Conservation (phyloP, 768 basidiomycete species). For the Boletus insuetus region DNA sequence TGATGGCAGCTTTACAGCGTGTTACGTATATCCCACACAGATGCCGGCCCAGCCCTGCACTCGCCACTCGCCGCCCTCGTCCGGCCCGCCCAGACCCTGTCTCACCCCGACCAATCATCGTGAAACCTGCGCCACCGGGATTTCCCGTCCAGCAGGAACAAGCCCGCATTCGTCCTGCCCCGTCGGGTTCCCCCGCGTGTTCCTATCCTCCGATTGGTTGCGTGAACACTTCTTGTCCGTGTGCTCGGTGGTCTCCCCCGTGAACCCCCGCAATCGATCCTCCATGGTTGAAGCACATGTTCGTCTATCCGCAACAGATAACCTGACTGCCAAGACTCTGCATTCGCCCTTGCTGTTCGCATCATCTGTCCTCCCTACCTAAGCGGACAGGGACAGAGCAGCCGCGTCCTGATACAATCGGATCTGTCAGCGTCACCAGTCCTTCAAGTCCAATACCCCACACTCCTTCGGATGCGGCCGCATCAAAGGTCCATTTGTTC, state of each 20-base stretch:
- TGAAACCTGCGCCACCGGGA: conserved; percentile 29
- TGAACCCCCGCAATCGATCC: conserved; percentile 6
- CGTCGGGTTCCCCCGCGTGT: conserved; percentile 19
- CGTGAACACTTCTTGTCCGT: background rate
- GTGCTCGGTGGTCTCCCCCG: background rate
- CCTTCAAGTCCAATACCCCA: background rate
- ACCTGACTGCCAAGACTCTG: too few species aligned
- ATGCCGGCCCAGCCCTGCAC: conserved; percentile 26
- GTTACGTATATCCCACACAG: conserved; percentile 25
- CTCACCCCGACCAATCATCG: conserved; percentile 11
- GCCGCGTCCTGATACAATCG: background rate
- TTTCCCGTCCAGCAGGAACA: conserved; percentile 8
- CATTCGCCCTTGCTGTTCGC: too few species aligned
- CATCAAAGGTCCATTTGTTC: background rate
- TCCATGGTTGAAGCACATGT: background rate
- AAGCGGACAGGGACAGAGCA: conserved; percentile 5
- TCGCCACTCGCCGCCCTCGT: conserved; percentile 22
- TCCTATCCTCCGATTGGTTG: conserved; percentile 8
- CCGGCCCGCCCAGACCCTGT: conserved; percentile 17
- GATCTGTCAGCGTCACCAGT: background rate
- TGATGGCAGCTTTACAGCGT: conserved; percentile 21
- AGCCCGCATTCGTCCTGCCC: background rate
- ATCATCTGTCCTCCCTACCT: background rate
- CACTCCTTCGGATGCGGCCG: background rate
- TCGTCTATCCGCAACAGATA: too few species aligned